phyloP scores from a whole-genome alignment of 108 stramenopile species.

The Pseudonitzschia multiseries region DNA sequence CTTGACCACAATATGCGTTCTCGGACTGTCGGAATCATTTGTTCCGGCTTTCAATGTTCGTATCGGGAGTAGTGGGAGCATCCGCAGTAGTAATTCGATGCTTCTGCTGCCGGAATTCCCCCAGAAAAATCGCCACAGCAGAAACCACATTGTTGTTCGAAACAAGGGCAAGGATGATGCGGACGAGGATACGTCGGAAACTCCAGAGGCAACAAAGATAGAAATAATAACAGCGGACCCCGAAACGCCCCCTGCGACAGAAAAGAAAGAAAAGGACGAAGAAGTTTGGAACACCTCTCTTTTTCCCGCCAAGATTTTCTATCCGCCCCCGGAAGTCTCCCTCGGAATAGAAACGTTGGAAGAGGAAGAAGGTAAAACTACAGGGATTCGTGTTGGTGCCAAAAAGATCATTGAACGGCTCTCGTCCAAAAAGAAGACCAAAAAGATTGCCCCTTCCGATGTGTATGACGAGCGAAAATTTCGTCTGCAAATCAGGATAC shows the following conservation, averaged over 20 bases:
- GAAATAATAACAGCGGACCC: not conserved
- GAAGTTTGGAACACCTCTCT: constrained; percentile 7
- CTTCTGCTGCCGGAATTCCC: not conserved
- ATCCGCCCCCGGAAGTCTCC: not conserved
- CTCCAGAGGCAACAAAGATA: not conserved
- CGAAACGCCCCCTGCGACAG: too few species aligned
- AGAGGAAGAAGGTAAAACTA: not conserved
- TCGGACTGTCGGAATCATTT: constrained; percentile 1
- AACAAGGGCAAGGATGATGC: not conserved
- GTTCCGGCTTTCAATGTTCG: not conserved
- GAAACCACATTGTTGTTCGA: not conserved
- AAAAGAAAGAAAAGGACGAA: not conserved
- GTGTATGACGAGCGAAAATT: constrained; percentile 2
- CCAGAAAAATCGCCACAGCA: not conserved
- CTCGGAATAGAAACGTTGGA: not conserved
- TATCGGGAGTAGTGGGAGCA: not conserved
- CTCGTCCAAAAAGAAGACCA: not conserved
- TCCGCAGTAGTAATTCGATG: not conserved
- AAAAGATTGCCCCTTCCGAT: not conserved
- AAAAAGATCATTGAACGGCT: constrained; percentile 1
- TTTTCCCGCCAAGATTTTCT: constrained; percentile 3
- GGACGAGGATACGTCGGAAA: not conserved
- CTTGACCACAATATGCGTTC: not conserved
- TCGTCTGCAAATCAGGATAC: constrained; percentile 29
- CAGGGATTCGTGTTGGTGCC: not conserved